Evolutionary conservation across 192 early-diverging fungal genomes (phyloP).

Genomic region (Bifiguratus adelaidae): DNA sequence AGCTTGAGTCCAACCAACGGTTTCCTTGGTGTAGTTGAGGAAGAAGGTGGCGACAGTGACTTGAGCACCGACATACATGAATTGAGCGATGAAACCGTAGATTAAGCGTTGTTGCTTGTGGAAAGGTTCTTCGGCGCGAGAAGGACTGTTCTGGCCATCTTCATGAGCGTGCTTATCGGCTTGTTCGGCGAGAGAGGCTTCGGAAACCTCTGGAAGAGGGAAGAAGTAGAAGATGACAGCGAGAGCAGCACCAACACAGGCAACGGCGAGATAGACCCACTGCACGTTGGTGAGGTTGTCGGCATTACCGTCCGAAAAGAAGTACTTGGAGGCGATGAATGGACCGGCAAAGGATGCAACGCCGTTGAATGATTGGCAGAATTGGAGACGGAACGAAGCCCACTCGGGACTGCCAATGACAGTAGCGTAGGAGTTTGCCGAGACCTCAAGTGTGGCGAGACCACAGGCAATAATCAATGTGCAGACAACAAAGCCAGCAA

Average conservation of each 20-base stretch:
- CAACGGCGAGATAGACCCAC: conserved; percentile 18
- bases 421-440: conserved; percentile 21
- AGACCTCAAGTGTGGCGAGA: conserved; percentile 17
- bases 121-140: not conserved
- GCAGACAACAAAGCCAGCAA: conserved; percentile 17
- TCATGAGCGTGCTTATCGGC: too few species aligned
- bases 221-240: conserved; percentile 13
- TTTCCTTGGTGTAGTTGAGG: conserved; percentile 11
- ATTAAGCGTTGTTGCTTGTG: not conserved
- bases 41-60: conserved; percentile 18
- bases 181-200: conserved; percentile 22
- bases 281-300: conserved; percentile 8
- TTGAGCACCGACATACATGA: conserved; percentile 23
- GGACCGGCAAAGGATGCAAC: conserved; percentile 13
- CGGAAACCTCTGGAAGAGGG: conserved; percentile 24
- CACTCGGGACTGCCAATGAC: conserved; percentile 7
- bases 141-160: too few species aligned
- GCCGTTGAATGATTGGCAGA: conserved; percentile 21
- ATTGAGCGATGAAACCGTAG: conserved; percentile 10
- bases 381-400: conserved; percentile 13
- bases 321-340: conserved; percentile 18
- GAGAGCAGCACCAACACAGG: conserved; percentile 12
- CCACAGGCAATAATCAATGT: conserved; percentile 23
- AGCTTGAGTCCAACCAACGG: conserved; percentile 5
- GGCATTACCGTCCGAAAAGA: conserved; percentile 8